phyloP scores from a whole-genome alignment of 805 yeast species.

The Pichia eremophila region DNA sequence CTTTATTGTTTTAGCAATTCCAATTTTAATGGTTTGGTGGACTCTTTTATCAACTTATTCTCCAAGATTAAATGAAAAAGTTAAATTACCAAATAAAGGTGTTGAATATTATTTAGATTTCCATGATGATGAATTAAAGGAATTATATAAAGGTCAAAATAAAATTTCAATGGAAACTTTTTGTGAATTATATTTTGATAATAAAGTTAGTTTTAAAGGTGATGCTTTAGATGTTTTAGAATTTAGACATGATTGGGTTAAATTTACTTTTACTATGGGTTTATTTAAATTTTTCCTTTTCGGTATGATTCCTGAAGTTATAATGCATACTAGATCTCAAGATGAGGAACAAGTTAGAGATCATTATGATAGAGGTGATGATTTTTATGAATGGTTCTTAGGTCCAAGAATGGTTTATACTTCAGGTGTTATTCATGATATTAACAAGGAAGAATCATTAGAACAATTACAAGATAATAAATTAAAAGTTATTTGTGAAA shows the following conservation, averaged over 20 bases:
- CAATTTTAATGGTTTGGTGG: conserved; percentile 79
- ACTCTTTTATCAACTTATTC: conserved; percentile 64
- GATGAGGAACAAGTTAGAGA: conserved; percentile 96
- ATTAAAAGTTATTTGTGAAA: conserved; percentile 78
- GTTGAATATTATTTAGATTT: conserved; percentile 73
- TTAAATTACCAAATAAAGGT: conserved; percentile 63
- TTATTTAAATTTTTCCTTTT: conserved; percentile 73
- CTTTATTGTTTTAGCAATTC: conserved; percentile 44
- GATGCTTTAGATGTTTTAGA: conserved; percentile 79
- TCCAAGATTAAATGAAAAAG: conserved; percentile 76
- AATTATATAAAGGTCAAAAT: conserved; percentile 58
- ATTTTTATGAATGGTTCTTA: conserved; percentile 86
- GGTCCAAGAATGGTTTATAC: conserved; percentile 95
- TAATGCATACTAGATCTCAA: conserved; percentile 84
- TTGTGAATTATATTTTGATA: conserved; percentile 78
- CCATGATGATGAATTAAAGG: conserved; percentile 61
- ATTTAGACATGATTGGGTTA: conserved; percentile 87
- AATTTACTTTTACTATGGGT: conserved; percentile 65
- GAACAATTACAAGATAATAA: conserved; percentile 85
- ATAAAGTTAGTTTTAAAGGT: conserved; percentile 80
- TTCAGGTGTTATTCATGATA: conserved; percentile 73
- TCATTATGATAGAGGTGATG: conserved; percentile 94
- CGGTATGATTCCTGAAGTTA: conserved; percentile 89
- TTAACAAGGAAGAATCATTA: conserved; percentile 59
- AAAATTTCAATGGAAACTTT: conserved; percentile 91